Conservation (phyloP, 169 alveolate species). For the Cryptosporidium sp. region DNA sequence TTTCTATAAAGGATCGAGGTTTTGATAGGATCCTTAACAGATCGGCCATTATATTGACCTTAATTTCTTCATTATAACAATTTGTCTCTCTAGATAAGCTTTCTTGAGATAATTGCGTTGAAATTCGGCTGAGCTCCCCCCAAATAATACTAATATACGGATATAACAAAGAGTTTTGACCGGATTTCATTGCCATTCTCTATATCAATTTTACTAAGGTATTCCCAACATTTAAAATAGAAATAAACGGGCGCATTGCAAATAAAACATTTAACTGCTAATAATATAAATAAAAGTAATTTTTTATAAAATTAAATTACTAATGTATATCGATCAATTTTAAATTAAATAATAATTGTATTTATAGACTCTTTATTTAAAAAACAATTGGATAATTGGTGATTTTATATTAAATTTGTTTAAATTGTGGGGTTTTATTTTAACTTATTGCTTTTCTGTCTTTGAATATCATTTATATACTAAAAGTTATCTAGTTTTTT, state of each 20-base stretch:
- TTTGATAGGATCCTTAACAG: not conserved
- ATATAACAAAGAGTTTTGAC: not conserved
- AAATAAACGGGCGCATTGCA: not conserved
- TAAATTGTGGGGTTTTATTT: too few relatives aligned
- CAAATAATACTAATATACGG: not conserved
- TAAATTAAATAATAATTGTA: too few relatives aligned
- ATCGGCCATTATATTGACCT: conserved; percentile 12
- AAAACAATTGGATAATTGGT: too few relatives aligned
- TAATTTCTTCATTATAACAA: conserved; percentile 3
- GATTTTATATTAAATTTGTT: too few relatives aligned
- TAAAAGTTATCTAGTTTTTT: not conserved
- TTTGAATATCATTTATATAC: too few relatives aligned
- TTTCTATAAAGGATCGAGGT: not conserved
- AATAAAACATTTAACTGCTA: not conserved
- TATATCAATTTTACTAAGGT: not conserved
- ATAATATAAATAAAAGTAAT: too few relatives aligned
- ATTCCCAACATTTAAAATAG: not conserved
- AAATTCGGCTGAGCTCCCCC: not conserved
- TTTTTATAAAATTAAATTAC: too few relatives aligned
- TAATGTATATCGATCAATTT: too few relatives aligned
- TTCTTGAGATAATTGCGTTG: conserved; percentile 3
- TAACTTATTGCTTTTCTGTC: too few relatives aligned
- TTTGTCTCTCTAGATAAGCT: not conserved
- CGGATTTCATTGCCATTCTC: not conserved
- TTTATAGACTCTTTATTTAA: too few relatives aligned